Conservation (phyloP, 2,329 filamentous ascomycete species). For the Aciculosporium take region DNA sequence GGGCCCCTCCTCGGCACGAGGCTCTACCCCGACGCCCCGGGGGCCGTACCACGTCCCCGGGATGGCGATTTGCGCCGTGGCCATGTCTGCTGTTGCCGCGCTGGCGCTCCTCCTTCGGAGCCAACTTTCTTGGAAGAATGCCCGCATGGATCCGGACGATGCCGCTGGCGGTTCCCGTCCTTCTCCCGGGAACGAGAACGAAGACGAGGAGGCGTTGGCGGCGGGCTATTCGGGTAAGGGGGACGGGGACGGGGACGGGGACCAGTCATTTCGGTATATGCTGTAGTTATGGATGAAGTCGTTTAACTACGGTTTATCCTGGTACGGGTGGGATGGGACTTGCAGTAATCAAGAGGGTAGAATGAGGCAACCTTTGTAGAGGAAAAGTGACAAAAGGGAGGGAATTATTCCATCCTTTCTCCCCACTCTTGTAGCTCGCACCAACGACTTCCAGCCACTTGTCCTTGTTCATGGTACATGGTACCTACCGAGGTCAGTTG, state of each 20-base stretch:
- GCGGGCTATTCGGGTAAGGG: conserved; percentile 10
- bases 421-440: no score
- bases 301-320: no score
- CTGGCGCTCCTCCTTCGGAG: conserved; percentile 39
- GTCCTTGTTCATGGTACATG: no score
- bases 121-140: conserved; percentile 39
- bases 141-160: conserved; percentile 27
- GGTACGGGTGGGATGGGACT: no score
- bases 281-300: conserved; percentile 15
- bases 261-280: conserved; percentile 32
- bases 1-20: conserved; percentile 58
- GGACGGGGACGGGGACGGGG: conserved; percentile 9
- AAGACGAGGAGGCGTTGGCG: conserved; percentile 26
- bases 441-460: no score
- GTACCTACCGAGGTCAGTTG: no score
- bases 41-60: conserved; percentile 48
- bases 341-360: no score
- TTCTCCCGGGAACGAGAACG: no score
- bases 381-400: no score
- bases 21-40: conserved; percentile 44
- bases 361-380: no score
- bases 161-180: no score
- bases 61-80: conserved; percentile 47
- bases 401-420: no score
- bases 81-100: conserved; percentile 46